Evolutionary conservation across 257 asterid species (phyloP).

Genomic region (Gynochthodes officinalis): DNA sequence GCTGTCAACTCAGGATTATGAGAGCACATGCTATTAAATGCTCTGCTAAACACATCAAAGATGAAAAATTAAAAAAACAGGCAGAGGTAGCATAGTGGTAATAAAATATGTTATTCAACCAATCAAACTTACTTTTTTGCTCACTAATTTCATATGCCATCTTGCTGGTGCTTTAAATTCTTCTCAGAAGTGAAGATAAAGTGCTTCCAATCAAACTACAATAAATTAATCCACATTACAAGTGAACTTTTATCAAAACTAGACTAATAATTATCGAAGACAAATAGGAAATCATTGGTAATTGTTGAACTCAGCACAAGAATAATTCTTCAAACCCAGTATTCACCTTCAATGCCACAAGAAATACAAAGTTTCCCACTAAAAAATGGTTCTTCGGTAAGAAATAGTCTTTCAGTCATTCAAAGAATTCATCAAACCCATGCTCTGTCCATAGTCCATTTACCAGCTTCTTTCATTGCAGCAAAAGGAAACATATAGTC

Average conservation of each 20-base stretch:
- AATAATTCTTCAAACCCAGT: background rate
- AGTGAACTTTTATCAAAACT: background rate
- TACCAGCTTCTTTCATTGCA: background rate
- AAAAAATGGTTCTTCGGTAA: background rate
- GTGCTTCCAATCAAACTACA: background rate
- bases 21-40: background rate
- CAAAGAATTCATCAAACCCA: background rate
- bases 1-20: background rate
- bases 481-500: background rate
- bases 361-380: no score
- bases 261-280: background rate
- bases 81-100: background rate
- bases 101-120: background rate
- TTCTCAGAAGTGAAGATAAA: background rate
- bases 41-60: background rate
- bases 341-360: background rate
- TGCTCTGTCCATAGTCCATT: background rate
- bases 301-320: background rate
- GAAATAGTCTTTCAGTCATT: background rate
- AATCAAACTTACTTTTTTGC: conserved; percentile 49
- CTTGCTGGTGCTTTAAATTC: conserved; percentile 11
- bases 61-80: background rate
- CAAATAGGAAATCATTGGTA: background rate
- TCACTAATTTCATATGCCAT: conserved; percentile 65
- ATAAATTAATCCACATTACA: background rate